These are phyloP conservation scores for Quercus alba DNA, from an alignment of 306 rosid genomes.

Conservation along the genomic window DNA sequence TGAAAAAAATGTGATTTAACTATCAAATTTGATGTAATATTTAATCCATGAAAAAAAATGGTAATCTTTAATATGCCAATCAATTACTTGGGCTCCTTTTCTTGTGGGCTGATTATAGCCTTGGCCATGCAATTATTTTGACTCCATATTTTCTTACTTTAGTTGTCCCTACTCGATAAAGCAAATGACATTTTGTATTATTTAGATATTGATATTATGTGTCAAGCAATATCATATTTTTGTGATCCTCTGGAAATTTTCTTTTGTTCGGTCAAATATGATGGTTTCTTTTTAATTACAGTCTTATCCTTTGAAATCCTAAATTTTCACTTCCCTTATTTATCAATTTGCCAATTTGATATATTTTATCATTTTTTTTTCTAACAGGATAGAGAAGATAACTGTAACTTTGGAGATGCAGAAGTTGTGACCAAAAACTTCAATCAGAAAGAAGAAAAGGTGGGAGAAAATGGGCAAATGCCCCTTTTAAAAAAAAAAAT, in stretches of 20 bases:
- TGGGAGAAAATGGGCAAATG: too few relatives aligned
- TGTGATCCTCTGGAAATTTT: too few relatives aligned
- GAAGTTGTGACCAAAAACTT: slow-evolving; percentile 10
- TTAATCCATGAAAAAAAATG: background rate
- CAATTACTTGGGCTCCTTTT: background rate
- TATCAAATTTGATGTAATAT: background rate
- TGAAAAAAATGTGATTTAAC: background rate
- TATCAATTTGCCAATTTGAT: background rate
- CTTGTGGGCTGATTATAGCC: background rate
- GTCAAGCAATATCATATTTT: too few relatives aligned
- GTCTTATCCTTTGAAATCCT: background rate
- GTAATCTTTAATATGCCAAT: background rate
- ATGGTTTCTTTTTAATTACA: background rate
- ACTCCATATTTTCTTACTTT: too few relatives aligned
- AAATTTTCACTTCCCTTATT: background rate
- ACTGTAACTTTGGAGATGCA: slow-evolving; percentile 13
- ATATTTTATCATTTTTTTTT: background rate
- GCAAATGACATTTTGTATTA: too few relatives aligned
- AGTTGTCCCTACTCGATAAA: too few relatives aligned
- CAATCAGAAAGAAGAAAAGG: background rate
- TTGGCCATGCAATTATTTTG: too few relatives aligned
- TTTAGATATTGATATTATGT: too few relatives aligned
- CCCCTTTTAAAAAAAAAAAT: too few relatives aligned
- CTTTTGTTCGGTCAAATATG: too few relatives aligned
- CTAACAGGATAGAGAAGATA: slow-evolving; percentile 30